These are phyloP conservation scores for Phytophthora cryptogea DNA, from an alignment of 352 stramenopile species.

Conservation along the genomic window DNA sequence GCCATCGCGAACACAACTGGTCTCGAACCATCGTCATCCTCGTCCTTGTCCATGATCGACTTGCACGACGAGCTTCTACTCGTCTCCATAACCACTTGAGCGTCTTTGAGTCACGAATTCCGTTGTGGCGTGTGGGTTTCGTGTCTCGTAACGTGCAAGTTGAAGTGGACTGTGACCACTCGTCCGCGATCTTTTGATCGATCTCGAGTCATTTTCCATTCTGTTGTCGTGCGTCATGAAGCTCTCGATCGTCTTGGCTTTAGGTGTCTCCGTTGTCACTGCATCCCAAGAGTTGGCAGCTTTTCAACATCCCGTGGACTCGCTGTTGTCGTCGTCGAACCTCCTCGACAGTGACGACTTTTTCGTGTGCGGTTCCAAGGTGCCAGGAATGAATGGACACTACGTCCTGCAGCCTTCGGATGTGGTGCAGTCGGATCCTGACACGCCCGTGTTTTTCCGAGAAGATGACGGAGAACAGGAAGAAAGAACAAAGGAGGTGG, in stretches of 20 bases:
- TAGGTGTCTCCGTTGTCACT: constrained; percentile 1
- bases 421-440: constrained; percentile 33
- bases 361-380: constrained; percentile 56
- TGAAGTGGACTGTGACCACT: constrained; percentile 22
- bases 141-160: constrained; percentile 22
- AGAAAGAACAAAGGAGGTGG: not conserved
- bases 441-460: constrained; percentile 50
- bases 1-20: not conserved
- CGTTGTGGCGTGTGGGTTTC: constrained; percentile 14
- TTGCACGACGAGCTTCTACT: not conserved
- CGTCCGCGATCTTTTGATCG: constrained; percentile 20
- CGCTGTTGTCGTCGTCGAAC: constrained; percentile 19
- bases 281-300: constrained; percentile 6
- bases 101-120: constrained; percentile 3
- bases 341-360: constrained; percentile 42
- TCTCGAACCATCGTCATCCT: constrained; percentile 1
- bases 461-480: constrained; percentile 39
- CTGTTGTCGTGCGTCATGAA: constrained; percentile 10
- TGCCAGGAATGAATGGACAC: constrained; percentile 57
- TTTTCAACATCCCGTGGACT: constrained; percentile 1
- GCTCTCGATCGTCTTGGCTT: not conserved
- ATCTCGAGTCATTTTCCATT: constrained; percentile 10
- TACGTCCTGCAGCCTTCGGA: constrained; percentile 44
- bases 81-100: constrained; percentile 1
- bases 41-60: constrained; percentile 3